Base-by-base conservation (phyloP, 805 yeast genomes). In the Wickerhamiella galacta region DNA sequence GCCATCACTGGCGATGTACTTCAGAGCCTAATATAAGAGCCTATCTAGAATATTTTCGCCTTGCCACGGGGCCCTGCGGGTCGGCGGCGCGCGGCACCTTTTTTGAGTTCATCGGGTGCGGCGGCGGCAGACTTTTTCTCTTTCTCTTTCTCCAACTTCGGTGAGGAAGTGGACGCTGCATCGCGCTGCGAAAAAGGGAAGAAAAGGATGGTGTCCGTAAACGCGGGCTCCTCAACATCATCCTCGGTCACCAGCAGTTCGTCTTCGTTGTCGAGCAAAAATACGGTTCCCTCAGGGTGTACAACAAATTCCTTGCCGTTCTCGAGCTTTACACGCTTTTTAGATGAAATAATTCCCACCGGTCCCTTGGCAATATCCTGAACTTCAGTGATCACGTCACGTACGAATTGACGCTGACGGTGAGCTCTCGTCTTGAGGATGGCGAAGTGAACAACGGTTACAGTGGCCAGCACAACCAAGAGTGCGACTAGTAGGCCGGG, bases 401-500 rank as follows among this genome's bases (percentile, higher is more conserved):
- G 40, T 46, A 78, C 58, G 36, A 80, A 63, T 38, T 66, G 66
- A 31, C 64, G 61, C 42, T 77, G 73, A 37, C 74, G 75, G 16
- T 47, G 53, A 39, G 70, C 57, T 46, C 66, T 70, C 32, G 76
- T 61, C 45, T 56, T 63, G 34, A 75, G 52, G 4, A 73, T 54
- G 11, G 66, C 54, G 44, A 58, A 75, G 44, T 82, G 93, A 27
- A 74, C 68, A 1, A 56, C 46, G 21, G 75, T 63, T 18, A 68
- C 56, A 8, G 76, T 41, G 1, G 70, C 22, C 34, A 60, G 68
- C 19, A 80, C 47, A 21, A 76, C 59, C 3, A 58, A 43, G 2
- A 73, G 25, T 0, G 78, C 68, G 31, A 71, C 50, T 8, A 64
- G 43, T 20, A 67, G 49, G 25, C 76, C 75, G 16, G 83, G 95